phyloP scores from a whole-genome alignment of 768 basidiomycete species.

The Lactarius pseudohatsudake region DNA sequence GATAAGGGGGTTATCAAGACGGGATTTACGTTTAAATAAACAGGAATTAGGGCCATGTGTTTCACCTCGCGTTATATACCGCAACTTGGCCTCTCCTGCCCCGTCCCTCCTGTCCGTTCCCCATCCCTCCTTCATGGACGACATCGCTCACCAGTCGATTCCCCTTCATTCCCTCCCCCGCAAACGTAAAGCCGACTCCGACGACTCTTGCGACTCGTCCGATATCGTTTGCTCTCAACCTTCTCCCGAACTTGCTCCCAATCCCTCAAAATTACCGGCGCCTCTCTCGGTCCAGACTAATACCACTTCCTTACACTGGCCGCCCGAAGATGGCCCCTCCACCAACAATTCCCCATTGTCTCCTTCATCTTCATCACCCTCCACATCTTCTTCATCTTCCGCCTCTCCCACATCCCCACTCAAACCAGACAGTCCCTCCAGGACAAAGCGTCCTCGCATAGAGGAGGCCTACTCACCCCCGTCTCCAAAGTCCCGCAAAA shows the following conservation, averaged over 20 bases:
- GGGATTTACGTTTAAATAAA: slow-evolving; percentile 24
- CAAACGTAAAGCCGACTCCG: slow-evolving; percentile 66
- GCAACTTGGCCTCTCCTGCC: background rate
- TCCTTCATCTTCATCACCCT: slow-evolving; percentile 10
- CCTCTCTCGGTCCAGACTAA: slow-evolving; percentile 28
- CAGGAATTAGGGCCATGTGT: slow-evolving; percentile 34
- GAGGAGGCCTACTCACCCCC: slow-evolving; percentile 16
- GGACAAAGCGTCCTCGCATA: slow-evolving; percentile 29
- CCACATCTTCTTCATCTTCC: slow-evolving; percentile 11
- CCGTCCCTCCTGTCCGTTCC: slow-evolving; percentile 36
- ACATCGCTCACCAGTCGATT: slow-evolving; percentile 52
- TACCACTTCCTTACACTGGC: slow-evolving; percentile 16
- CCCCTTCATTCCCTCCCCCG: slow-evolving; percentile 49
- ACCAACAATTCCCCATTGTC: slow-evolving; percentile 19
- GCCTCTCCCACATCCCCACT: slow-evolving; percentile 14
- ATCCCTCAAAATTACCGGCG: slow-evolving; percentile 25
- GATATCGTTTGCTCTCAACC: slow-evolving; percentile 26
- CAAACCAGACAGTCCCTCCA: slow-evolving; percentile 27
- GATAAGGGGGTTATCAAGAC: slow-evolving; percentile 4
- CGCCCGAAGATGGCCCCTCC: slow-evolving; percentile 19
- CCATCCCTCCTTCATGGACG: slow-evolving; percentile 50
- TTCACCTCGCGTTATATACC: slow-evolving; percentile 41
- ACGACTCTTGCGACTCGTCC: slow-evolving; percentile 36
- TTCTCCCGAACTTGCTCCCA: slow-evolving; percentile 12
- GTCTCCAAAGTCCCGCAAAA: slow-evolving; percentile 24